Evolutionary conservation across 179 eudicot genomes (phyloP).

Genomic region (Actinidia chinensis): DNA sequence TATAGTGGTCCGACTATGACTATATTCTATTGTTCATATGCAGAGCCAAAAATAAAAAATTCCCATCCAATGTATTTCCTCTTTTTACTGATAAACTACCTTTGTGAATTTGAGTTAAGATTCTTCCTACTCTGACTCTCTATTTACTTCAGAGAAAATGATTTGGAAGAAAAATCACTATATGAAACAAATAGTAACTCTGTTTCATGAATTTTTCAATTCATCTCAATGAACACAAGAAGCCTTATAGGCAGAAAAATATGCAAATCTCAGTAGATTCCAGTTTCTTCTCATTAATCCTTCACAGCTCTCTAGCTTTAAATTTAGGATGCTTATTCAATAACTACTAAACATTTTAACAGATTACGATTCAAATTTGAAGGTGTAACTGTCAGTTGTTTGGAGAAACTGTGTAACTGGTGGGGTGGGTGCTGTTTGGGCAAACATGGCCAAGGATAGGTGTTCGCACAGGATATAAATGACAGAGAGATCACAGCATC

Average conservation of each 20-base stretch:
- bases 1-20: neutral
- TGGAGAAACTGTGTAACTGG: no score
- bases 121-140: neutral
- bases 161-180: neutral
- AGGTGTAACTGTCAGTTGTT: neutral
- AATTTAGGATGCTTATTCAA: neutral
- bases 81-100: neutral
- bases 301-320: neutral
- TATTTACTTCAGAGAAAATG: neutral
- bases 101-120: neutral
- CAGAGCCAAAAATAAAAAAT: neutral
- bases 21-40: neutral
- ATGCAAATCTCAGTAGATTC: neutral
- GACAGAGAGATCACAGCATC: neutral
- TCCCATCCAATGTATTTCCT: neutral
- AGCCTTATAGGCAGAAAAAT: neutral
- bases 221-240: conserved; percentile 4
- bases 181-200: neutral
- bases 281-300: neutral
- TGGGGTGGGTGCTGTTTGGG: no score
- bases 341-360: neutral
- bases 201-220: neutral
- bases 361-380: neutral
- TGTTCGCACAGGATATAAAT: neutral
- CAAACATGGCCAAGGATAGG: conserved; percentile 11